A percentile compares a stretch with the other conserved stretches of the same genome.
These are phyloP conservation scores for Colletotrichum musicola DNA, from an alignment of 2,329 filamentous ascomycete genomes.

Conservation along the genomic window DNA sequence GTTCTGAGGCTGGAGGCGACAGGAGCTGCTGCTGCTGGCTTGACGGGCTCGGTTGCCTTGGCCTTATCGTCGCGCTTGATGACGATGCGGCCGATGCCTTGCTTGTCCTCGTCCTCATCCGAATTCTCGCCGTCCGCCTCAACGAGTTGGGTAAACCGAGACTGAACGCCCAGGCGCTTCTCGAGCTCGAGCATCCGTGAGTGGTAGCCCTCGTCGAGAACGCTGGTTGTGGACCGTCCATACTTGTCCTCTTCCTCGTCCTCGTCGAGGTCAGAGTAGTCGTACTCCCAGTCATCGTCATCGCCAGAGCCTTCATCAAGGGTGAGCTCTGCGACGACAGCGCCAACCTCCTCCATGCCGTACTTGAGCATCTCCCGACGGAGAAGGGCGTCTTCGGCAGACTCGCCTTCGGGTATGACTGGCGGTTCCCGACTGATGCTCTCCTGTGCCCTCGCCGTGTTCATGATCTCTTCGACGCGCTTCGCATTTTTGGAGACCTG, in stretches of 20 bases:
- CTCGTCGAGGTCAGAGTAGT: slow-evolving; percentile 62
- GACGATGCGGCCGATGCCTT: slow-evolving; percentile 69
- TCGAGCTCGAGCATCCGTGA: slow-evolving; percentile 89
- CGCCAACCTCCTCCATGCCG: slow-evolving; percentile 86
- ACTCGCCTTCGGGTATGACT: slow-evolving; percentile 80
- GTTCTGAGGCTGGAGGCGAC: slow-evolving; percentile 37
- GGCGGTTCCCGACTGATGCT: slow-evolving; percentile 59
- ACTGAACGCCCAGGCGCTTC: slow-evolving; percentile 75
- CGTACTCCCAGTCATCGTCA: slow-evolving; percentile 66
- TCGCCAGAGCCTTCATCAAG: slow-evolving; percentile 76
- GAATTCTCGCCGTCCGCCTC: slow-evolving; percentile 51
- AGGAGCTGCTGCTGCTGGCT: slow-evolving; percentile 23
- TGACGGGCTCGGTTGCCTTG: slow-evolving; percentile 11
- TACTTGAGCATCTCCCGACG: slow-evolving; percentile 93
- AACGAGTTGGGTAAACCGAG: slow-evolving; percentile 56
- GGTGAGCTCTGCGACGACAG: slow-evolving; percentile 92
- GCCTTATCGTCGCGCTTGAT: slow-evolving; percentile 52
- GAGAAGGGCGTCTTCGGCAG: slow-evolving; percentile 81
- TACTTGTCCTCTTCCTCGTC: slow-evolving; percentile 81
- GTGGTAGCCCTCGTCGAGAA: slow-evolving; percentile 81
- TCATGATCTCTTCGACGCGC: slow-evolving; percentile 69
- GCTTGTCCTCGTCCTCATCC: slow-evolving; percentile 52
- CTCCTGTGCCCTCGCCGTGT: slow-evolving; percentile 67
- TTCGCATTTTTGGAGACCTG: slow-evolving; percentile 56
- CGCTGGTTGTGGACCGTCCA: slow-evolving; percentile 77